Base-by-base conservation (phyloP, 345 rosid species). In the Brassica cretica region DNA sequence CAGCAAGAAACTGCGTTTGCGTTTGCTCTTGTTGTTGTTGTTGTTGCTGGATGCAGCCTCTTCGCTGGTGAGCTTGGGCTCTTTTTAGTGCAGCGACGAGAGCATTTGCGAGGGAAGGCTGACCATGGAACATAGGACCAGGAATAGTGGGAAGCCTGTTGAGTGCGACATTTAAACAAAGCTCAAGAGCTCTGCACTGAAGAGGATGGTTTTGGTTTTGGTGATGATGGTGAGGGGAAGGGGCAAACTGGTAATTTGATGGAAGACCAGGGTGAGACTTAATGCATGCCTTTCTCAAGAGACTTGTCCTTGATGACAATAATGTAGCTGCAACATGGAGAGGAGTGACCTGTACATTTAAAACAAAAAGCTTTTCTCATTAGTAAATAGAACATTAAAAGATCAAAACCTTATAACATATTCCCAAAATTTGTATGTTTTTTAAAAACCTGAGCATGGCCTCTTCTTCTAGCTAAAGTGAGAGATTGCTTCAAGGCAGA, bases 401-500 rank as follows among this genome's bases (percentile, higher is more conserved):
- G 11, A 73, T 62, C 19, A 27, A 44, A 67, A 67, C 71, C 14
- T 67, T 35, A 5, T 18, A 46, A 24, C 16, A 6, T 5, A 56
- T 24, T 27, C 30, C 15, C 11, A 59, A 66, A 66, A 32, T 39
- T 66, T 32, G 67, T 15, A 64, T 8, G 49, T 27, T 27, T 27
- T 27, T 27, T 27, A 27, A 27, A 14, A 73, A 79, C 82, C 92
- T 93, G 98, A 79, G 96, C 97, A 89, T 93, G 98, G 91, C 97
- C 96, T 76, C 98, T 83, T 89, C 97, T 72, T 83, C 98, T 76
- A 44, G 97, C 98, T 74, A 91, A 84, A 87, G 81, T 82, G 8
- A 93, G 97, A 85, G 98, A 93, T 76, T 91, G 96, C 97, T 90
- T 91, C 92, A 93, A 80, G 4, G 89, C 91, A 76, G 97, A 89